Conservation (phyloP, 23 red algal species). For the Cyanidium caldarium region DNA sequence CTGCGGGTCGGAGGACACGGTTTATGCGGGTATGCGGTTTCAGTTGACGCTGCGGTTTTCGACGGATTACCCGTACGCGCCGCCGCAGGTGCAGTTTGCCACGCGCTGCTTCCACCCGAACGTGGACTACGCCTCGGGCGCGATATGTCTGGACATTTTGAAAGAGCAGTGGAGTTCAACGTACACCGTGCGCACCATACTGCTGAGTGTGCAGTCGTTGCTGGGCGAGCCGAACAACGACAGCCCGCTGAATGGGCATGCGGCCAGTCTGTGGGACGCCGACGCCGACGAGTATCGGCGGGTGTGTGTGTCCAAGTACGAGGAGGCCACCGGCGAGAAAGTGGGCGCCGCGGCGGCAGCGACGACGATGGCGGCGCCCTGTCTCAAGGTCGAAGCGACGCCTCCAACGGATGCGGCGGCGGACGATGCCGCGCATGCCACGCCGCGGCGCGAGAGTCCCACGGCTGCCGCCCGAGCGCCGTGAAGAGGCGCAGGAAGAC, state of each 20-base stretch:
- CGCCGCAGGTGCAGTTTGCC: constrained; percentile 60
- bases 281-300: constrained; percentile 16
- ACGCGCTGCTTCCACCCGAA: constrained; percentile 91
- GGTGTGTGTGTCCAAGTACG: background rate
- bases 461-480: background rate
- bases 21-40: constrained; percentile 50
- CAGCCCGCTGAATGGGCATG: constrained; percentile 65
- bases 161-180: constrained; percentile 95
- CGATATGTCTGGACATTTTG: constrained; percentile 95
- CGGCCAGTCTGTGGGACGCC: constrained; percentile 44
- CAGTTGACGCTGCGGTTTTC: constrained; percentile 47
- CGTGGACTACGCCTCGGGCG: constrained; percentile 62
- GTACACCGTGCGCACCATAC: constrained; percentile 55
- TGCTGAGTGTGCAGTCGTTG: constrained; percentile 59
- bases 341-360: too few relatives aligned
- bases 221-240: constrained; percentile 83
- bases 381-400: background rate
- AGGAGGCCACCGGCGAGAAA: constrained; percentile 1
- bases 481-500: background rate
- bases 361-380: too few relatives aligned
- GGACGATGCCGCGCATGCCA: background rate
- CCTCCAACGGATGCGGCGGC: background rate
- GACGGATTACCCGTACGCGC: constrained; percentile 40
- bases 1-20: constrained; percentile 5
- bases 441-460: background rate